Evolutionary conservation across 164 flowering plant genomes (phyloP), one percentile per base, ranked within the genome.

Genomic region (Kalanchoe fedtschenkoi): DNA sequence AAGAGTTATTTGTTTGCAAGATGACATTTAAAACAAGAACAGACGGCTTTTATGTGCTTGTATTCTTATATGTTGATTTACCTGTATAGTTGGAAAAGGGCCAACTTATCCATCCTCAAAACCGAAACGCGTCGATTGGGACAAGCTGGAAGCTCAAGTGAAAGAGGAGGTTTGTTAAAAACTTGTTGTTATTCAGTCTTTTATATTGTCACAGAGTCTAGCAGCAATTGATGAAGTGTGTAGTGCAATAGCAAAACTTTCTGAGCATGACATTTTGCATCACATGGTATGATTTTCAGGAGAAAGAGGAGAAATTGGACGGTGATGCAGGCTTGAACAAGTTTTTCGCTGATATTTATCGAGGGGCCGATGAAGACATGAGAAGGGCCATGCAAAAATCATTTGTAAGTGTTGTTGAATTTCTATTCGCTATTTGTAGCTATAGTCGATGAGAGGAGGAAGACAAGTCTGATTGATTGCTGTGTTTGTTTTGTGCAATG

Each of bases 321-420:
- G 99, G 97, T 11, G 99, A 95, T 81, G 99, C 97, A 6, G 99
- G 95, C 56, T 63, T 91, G 74, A 95, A 95, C 83, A 91, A 87
- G 72, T 78, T 95, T 55, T 95, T 95, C 80, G 74, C 78, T 46
- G 95, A 80, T 3, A 91, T 95, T 43, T 95, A 87, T 64, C 44
- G 60, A 63, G 90, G 81, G 78, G 91, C 99, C 10, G 99, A 93
- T 72, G 99, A 93, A 59, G 99, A 93, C 77, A 80, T 86, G 3
- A 83, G 84, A 71, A 73, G 95, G 47, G 99, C 99, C 47, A 93
- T 93, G 97, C 75, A 65, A 54, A 93, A 93, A 78, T 93, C 99
- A 38, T 93, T 88, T 77, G 99, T 93, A 79, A 81, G 95, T 17
- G 15, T n/a, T 56, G 1, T 22, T n/a, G n/a, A n/a, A n/a, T n/a